phyloP scores from a whole-genome alignment of 2,329 filamentous ascomycete genomes.

The Pestalotiopsis sp. region DNA sequence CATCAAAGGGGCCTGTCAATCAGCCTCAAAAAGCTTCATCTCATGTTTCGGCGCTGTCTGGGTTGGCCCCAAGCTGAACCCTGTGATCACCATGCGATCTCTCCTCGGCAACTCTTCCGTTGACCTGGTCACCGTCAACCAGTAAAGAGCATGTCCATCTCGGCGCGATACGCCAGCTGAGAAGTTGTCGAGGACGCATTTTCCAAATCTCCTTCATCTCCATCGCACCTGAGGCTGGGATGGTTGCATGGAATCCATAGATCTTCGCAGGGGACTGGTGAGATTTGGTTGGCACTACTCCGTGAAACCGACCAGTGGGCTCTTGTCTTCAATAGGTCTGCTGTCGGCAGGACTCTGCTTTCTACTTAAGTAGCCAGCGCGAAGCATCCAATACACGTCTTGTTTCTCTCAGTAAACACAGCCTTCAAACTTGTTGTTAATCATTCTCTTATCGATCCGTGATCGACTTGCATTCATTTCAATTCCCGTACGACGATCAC shows the following conservation, averaged over 20 bases:
- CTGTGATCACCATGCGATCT: constrained; percentile 11
- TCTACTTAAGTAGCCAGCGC: not conserved
- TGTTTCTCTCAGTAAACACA: not conserved
- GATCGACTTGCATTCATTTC: constrained; percentile 13
- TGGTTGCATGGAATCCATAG: not conserved
- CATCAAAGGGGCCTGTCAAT: not conserved
- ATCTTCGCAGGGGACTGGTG: not conserved
- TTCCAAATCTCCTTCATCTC: not conserved
- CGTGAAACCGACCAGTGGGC: not conserved
- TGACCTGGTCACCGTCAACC: not conserved
- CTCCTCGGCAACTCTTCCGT: not conserved
- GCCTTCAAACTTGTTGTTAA: not conserved
- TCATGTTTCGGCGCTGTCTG: constrained; percentile 13
- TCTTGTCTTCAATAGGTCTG: not conserved
- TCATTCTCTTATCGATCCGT: constrained; percentile 5
- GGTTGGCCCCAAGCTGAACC: not conserved
- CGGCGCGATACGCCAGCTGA: not conserved
- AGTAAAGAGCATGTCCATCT: not conserved
- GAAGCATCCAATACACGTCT: not conserved
- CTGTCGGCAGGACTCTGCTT: not conserved
- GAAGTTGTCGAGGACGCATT: not conserved
- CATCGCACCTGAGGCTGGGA: not conserved
- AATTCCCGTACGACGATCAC: not conserved
- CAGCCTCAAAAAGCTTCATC: constrained; percentile 12
- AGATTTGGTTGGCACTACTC: not conserved